These are phyloP conservation scores for Coemansia sp. DNA, from an alignment of 192 early-diverging fungal species.

Conservation along the genomic window DNA sequence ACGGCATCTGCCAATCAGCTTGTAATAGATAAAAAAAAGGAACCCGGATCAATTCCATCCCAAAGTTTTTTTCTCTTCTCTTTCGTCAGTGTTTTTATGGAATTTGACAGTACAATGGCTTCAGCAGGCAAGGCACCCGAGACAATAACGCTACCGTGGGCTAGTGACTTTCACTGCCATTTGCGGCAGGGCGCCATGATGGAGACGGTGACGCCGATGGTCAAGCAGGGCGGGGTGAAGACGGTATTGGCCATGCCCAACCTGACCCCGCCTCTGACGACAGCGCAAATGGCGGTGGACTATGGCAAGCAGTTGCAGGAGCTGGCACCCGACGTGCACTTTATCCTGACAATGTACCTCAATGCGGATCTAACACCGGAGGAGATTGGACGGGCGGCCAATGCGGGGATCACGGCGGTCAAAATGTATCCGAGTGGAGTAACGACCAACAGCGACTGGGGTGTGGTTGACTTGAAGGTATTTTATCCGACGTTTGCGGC, in stretches of 20 bases:
- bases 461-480: conserved; percentile 62
- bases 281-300: conserved; percentile 75
- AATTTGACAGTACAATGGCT: background rate
- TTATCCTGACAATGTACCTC: conserved; percentile 92
- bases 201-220: conserved; percentile 76
- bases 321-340: conserved; percentile 81
- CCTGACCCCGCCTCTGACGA: conserved; percentile 83
- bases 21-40: too few species aligned
- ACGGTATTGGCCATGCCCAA: conserved; percentile 97
- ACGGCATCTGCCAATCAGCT: too few species aligned
- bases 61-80: background rate
- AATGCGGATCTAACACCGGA: conserved; percentile 79
- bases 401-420: conserved; percentile 80
- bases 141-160: conserved; percentile 61
- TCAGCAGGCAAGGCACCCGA: conserved; percentile 6
- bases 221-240: conserved; percentile 73
- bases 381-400: conserved; percentile 79
- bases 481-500: conserved; percentile 94
- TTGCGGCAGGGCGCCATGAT: conserved; percentile 90
- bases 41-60: background rate
- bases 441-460: conserved; percentile 94
- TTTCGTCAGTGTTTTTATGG: too few species aligned
- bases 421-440: conserved; percentile 95
- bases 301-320: conserved; percentile 75
- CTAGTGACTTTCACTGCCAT: conserved; percentile 89